Base-by-base conservation (phyloP, 208 protist genomes). In the Naegleria fowleri region DNA sequence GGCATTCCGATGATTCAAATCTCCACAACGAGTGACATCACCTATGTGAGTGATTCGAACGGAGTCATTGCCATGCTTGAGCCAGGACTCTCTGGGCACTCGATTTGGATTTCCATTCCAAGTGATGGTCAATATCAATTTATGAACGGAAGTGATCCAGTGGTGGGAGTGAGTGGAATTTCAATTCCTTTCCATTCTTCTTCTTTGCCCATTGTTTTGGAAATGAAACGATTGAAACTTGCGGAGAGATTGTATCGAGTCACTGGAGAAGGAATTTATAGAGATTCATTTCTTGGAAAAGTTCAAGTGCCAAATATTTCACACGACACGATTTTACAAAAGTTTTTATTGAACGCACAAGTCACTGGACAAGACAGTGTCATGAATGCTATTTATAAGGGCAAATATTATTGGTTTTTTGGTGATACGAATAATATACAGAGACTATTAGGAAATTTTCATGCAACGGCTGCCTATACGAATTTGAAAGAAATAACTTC, bases 81-180 rank as follows among this genome's bases (percentile, higher is more conserved):
- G 29, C 48, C 48, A 5, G 86, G 33, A 38, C 22, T 75, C 13
- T 40, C 40, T 22, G 22, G 59, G 25, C 83, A 48, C 39, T 29
- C 11, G 25, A 11, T 89, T 25, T 89, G 13, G 36, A 67, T 89
- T 59, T 7, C 5, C 5, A 25, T 89, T 41, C 11, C 2, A 0
- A 22, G 19, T 25, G n/a, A 89, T 67, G 86, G 86, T 89, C 43
- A 48, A 48, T 89, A 89, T 67, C 13, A 59, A 29, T 52, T 89
- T 33, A 1, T 25, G 29, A 88, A 58, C 5, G 83, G 48, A 25
- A 22, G 7, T 5, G 16, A 39, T n/a, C 41, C 19, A 7, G 38
- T 59, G 7, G 5, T 11, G 16, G 84, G 84, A 58, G 22, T 38
- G 19, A 7, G 41, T 16, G 6, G 51, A 9, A 19, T 41, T 33